Evolutionary conservation across 306 rosid species (phyloP), one percentile per base, ranked within the genome.

Genomic region (Boehmeria nivea): DNA sequence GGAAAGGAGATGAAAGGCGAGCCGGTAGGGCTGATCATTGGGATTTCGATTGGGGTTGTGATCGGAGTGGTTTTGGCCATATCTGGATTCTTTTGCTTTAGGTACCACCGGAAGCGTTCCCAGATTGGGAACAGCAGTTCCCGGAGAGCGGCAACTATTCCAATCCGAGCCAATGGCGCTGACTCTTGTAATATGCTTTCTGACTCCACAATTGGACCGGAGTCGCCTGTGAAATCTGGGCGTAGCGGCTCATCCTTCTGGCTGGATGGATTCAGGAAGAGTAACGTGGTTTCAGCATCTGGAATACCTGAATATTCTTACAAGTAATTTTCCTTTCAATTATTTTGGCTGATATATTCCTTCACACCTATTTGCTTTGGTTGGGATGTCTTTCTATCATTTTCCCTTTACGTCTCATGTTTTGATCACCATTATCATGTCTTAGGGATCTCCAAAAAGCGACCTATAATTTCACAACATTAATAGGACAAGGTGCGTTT

Each of bases 91-190:
- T 77, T 93, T 34, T 87, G 99, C 74, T 23, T 93, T 54, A 75
- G 83, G 61, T 93, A 83, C 64, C 99, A 87, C 16, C 70, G 95
- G 64, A 87, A 74, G 74, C 77, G 83, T 2, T 81, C 94, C 0
- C 96, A 93, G 79, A 87, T 93, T n/a, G 99, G 96, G 23, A 93
- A 77, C 76, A 93, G 95, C 76, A 93, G 99, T 77, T 87, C 96
- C 19, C 60, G 94, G 76, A 77, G 95, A 59, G 88, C 99, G 2
- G 86, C 94, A 9, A 72, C 93, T 4, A 61, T 87, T 63, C 95
- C 99, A 7, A 93, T 93, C 28, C 95, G 99, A 1, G 67, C 85
- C 49, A 87, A 87, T 63, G 99, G 96, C 15, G 87, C 76, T n/a
- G 95, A 87, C 62, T 79, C 95, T 45, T 77, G 89, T 59, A 78